Evolutionary conservation across 805 yeast species (phyloP), one percentile per base, ranked within the genome.

Genomic region (Teunomyces lycoperdinae): DNA sequence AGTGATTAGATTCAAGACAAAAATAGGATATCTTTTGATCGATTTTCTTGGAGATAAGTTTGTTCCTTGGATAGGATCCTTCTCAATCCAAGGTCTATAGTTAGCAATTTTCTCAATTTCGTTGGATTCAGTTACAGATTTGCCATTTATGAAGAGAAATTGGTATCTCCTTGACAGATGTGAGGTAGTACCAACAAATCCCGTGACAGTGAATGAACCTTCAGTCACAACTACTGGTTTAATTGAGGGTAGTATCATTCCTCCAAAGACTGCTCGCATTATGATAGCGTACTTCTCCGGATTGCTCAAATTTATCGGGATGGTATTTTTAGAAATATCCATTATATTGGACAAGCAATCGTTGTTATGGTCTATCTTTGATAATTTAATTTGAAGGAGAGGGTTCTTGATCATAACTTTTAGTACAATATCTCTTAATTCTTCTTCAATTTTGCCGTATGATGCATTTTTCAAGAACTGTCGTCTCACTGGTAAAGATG

Each of bases 111-210:
- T 38, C 9, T 9, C 11, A 7, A n/a, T n/a, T 17, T 33, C 14
- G 30, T 41, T 5, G 30, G 42, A 9, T 14, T 26, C n/a, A 29
- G 17, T 8, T 13, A 71, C 55, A 9, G 55, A 62, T 20, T 76
- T 62, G 2, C 70, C 70, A 57, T 83, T 80, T 17, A 78, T 52
- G 45, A 68, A 76, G 1, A 80, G 53, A 44, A 68, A 73, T 53
- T 81, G 87, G 47, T 69, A 66, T 1, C 55, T 50, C 38, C 63
- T 71, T 0, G 73, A 57, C 46, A 67, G 67, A 0, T 62, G 50
- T 0, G 78, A 67, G 0, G 46, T 32, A 3, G 54, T 57, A 0
- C 80, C 77, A 9, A 82, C 62, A 0, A 74, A 51, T 2, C 80
- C 79, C 0, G 57, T 51, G n/a, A 68, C 56, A 6, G 50, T 49